phyloP scores from a whole-genome alignment of 2,329 filamentous ascomycete species.

The Volutella citrinella region DNA sequence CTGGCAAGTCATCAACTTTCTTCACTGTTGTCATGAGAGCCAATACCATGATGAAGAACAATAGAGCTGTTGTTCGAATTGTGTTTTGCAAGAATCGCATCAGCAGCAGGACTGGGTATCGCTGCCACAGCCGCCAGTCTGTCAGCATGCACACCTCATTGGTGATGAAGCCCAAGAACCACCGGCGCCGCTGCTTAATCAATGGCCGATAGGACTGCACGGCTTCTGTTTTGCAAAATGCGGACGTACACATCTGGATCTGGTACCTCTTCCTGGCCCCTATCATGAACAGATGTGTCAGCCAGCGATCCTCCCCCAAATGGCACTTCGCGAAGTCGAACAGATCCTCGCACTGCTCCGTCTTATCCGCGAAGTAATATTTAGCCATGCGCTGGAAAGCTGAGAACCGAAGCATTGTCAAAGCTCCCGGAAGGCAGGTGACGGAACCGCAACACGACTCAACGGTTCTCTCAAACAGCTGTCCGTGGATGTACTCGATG shows the following conservation, averaged over 20 bases:
- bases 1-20: constrained; percentile 72
- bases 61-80: constrained; percentile 85
- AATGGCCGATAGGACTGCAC: constrained; percentile 84
- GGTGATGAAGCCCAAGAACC: constrained; percentile 96
- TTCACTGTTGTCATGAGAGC: constrained; percentile 83
- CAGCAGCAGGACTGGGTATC: constrained; percentile 81
- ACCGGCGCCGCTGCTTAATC: constrained; percentile 89
- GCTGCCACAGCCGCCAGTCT: constrained; percentile 84
- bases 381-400: constrained; percentile 96
- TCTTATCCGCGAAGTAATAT: constrained; percentile 97
- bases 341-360: constrained; percentile 89
- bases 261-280: constrained; percentile 90
- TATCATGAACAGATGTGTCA: constrained; percentile 99
- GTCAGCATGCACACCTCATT: constrained; percentile 99
- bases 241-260: constrained; percentile 95
- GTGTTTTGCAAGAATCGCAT: constrained; percentile 96
- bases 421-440: constrained; percentile 89
- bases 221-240: constrained; percentile 97
- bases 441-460: constrained; percentile 93
- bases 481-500: constrained; percentile 97
- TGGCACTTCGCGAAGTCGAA: constrained; percentile 98
- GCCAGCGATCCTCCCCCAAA: constrained; percentile 91
- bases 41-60: constrained; percentile 92
- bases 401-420: constrained; percentile 93
- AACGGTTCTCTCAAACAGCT: constrained; percentile 92